Conservation (phyloP, 805 yeast species). For the Candida quercuum region DNA sequence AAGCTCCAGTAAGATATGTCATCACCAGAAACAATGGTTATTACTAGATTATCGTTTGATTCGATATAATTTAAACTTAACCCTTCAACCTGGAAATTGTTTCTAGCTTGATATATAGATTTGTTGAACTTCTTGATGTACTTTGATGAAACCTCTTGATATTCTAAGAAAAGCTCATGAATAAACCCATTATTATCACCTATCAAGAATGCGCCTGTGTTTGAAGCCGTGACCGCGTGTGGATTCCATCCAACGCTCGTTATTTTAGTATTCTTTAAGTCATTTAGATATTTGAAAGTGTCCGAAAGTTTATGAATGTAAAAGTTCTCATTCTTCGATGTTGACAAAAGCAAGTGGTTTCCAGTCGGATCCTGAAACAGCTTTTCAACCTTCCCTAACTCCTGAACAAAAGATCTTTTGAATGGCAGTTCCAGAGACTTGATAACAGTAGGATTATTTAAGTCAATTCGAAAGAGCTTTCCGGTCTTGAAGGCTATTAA, state of each 20-base stretch:
- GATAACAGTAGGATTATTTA: constrained; percentile 60
- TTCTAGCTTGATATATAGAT: constrained; percentile 26
- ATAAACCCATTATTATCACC: constrained; percentile 45
- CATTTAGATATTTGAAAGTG: constrained; percentile 37
- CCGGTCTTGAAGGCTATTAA: constrained; percentile 50
- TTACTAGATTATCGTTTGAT: constrained; percentile 6
- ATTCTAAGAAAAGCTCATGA: constrained; percentile 41
- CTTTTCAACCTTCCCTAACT: constrained; percentile 25
- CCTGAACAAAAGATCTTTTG: constrained; percentile 20
- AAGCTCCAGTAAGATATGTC: constrained; percentile 25
- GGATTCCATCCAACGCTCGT: constrained; percentile 38
- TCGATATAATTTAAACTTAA: constrained; percentile 13
- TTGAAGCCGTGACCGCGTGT: constrained; percentile 25
- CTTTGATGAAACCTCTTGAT: constrained; percentile 31
- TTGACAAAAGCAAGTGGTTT: constrained; percentile 44
- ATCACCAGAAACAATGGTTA: constrained; percentile 25
- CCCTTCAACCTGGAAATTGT: constrained; percentile 22
- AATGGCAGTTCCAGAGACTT: constrained; percentile 32
- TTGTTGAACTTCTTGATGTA: constrained; percentile 36
- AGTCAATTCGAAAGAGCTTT: constrained; percentile 55
- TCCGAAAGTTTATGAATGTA: constrained; percentile 38
- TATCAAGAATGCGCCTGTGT: constrained; percentile 42
- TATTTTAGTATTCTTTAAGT: constrained; percentile 41
- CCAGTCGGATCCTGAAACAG: constrained; percentile 50
- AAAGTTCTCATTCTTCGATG: constrained; percentile 40